Conservation (phyloP, 2,329 filamentous ascomycete genomes). For the Colletotrichum sojae region DNA sequence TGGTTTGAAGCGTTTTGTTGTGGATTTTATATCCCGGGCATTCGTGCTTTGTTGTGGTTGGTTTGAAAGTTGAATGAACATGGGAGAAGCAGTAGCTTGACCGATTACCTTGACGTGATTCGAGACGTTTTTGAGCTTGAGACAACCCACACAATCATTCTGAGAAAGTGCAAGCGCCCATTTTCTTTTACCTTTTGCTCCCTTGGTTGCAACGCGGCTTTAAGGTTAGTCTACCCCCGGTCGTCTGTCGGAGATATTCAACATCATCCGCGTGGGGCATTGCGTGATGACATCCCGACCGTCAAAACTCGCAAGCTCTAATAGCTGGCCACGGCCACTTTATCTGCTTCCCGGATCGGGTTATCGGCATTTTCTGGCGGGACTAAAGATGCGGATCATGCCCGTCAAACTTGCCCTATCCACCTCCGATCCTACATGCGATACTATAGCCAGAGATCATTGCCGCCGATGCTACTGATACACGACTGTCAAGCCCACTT, state of each 20-base stretch:
- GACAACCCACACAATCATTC: too few relatives aligned
- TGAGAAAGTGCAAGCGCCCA: too few relatives aligned
- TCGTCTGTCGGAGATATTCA: neutral
- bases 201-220: neutral
- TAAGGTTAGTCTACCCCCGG: neutral
- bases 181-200: too few relatives aligned
- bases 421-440: constrained; percentile 25
- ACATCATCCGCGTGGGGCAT: constrained; percentile 35
- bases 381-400: constrained; percentile 13
- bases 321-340: constrained; percentile 15
- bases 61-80: too few relatives aligned
- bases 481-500: neutral
- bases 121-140: too few relatives aligned
- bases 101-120: too few relatives aligned
- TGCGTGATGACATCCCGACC: constrained; percentile 27
- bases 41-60: neutral
- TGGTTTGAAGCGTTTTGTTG: neutral
- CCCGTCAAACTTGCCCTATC: constrained; percentile 3
- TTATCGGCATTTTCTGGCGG: neutral
- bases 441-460: neutral
- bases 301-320: neutral
- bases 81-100: too few relatives aligned
- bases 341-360: neutral
- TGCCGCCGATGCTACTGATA: neutral
- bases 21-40: neutral